A percentile compares a stretch with the other conserved stretches of the same genome.
Conservation (phyloP, 495 filamentous ascomycete species). For the Pseudomonodictys pantanalensis region DNA sequence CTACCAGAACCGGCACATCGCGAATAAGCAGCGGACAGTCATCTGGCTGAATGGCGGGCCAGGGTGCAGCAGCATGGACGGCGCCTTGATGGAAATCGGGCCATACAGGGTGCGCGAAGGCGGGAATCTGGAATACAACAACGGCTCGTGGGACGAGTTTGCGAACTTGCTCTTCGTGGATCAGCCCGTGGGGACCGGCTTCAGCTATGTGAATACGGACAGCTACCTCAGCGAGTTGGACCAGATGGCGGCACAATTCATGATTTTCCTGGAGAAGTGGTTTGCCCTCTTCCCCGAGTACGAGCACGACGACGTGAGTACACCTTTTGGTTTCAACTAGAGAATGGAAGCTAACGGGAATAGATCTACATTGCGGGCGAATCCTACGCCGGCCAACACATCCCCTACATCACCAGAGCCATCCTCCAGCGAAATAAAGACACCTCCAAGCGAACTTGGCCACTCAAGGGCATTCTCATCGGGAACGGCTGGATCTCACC, state of each 20-base stretch:
- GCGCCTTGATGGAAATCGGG: conserved; percentile 95
- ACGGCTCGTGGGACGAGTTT: conserved; percentile 95
- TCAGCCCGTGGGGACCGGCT: conserved; percentile 93
- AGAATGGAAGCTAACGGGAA: neutral
- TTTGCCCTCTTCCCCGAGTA: conserved; percentile 89
- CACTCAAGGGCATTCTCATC: conserved; percentile 82
- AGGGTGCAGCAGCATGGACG: conserved; percentile 95
- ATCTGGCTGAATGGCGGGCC: conserved; percentile 98
- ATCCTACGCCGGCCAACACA: conserved; percentile 95
- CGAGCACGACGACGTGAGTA: conserved; percentile 83
- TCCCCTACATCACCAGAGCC: conserved; percentile 87
- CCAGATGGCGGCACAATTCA: conserved; percentile 84
- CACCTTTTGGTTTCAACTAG: neutral
- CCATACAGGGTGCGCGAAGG: conserved; percentile 85
- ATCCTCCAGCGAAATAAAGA: conserved; percentile 80
- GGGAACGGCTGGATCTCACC: conserved; percentile 98
- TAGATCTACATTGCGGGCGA: conserved; percentile 93
- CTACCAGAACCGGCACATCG: conserved; percentile 91
- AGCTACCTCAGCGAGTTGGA: conserved; percentile 79
- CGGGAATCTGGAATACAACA: conserved; percentile 71
- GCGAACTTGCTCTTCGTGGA: conserved; percentile 95
- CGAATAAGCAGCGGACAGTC: conserved; percentile 84
- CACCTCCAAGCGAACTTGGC: conserved; percentile 57
- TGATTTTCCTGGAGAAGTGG: conserved; percentile 86
- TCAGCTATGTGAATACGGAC: conserved; percentile 88